phyloP scores from a whole-genome alignment of 768 basidiomycete species.

The Cubamyces lactineus region DNA sequence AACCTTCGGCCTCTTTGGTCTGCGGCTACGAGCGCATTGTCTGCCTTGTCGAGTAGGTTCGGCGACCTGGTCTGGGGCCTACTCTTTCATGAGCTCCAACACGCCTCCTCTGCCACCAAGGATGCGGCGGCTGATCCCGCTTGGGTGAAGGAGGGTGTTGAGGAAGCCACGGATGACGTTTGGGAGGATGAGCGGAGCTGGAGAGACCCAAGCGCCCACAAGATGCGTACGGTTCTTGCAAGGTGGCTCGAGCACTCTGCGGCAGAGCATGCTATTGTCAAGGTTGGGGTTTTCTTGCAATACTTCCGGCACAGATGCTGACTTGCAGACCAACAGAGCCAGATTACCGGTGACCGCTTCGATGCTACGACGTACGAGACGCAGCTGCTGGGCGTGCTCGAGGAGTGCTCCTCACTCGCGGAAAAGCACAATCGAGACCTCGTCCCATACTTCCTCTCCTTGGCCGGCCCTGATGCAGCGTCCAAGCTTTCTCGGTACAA shows the following conservation, averaged over 20 bases:
- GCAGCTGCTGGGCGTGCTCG: constrained; percentile 74
- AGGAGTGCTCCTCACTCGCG: constrained; percentile 68
- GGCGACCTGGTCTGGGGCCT: constrained; percentile 74
- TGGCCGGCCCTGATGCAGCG: constrained; percentile 43
- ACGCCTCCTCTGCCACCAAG: constrained; percentile 27
- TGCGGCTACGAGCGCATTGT: constrained; percentile 72
- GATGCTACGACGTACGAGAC: constrained; percentile 77
- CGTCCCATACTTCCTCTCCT: constrained; percentile 76
- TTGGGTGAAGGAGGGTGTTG: constrained; percentile 28
- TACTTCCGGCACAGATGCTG: background rate
- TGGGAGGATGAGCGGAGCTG: constrained; percentile 76
- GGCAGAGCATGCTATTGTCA: constrained; percentile 37
- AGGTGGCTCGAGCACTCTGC: constrained; percentile 48
- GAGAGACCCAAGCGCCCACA: constrained; percentile 76
- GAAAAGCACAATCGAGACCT: constrained; percentile 90
- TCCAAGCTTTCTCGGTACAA: constrained; percentile 59
- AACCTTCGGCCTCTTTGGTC: constrained; percentile 91
- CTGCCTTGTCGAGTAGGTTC: constrained; percentile 53
- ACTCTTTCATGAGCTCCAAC: constrained; percentile 64
- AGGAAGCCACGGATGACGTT: constrained; percentile 35
- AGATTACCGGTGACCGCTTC: constrained; percentile 56
- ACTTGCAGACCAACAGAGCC: constrained; percentile 37
- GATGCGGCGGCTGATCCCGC: constrained; percentile 27
- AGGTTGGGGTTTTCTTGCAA: constrained; percentile 31
- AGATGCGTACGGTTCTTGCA: constrained; percentile 50